phyloP scores from a whole-genome alignment of 441 rosid species.

The Gossypium aridum region DNA sequence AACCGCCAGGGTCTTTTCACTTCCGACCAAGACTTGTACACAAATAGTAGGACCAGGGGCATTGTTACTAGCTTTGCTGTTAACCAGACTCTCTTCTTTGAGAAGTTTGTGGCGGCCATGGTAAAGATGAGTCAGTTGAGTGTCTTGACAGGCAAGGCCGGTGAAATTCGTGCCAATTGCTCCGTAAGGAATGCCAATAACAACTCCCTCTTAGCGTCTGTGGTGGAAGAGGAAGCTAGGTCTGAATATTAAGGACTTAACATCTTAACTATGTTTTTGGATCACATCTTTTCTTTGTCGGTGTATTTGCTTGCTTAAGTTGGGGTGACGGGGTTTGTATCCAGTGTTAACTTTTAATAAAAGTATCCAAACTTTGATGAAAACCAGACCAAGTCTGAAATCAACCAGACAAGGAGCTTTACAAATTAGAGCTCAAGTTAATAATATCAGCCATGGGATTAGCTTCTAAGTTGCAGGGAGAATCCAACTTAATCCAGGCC shows the following conservation, averaged over 20 bases:
- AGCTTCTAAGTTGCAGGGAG: too few relatives aligned
- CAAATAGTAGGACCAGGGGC: slow-evolving; percentile 42
- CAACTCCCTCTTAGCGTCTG: slow-evolving; percentile 22
- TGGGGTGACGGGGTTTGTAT: background rate
- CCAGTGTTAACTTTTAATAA: background rate
- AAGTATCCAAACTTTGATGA: background rate
- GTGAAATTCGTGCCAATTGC: slow-evolving; percentile 71
- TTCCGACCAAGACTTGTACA: slow-evolving; percentile 79
- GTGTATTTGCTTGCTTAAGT: background rate
- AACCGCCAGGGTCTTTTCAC: slow-evolving; percentile 69
- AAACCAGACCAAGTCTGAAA: too few relatives aligned
- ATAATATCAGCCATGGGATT: too few relatives aligned
- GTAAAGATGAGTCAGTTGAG: slow-evolving; percentile 66
- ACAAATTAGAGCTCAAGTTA: background rate
- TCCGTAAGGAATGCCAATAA: slow-evolving; percentile 48
- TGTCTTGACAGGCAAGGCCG: slow-evolving; percentile 52
- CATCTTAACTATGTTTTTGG: background rate
- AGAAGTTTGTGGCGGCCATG: slow-evolving; percentile 50
- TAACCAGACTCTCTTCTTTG: slow-evolving; percentile 45
- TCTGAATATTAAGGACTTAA: slow-evolving; percentile 15
- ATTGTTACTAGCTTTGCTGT: slow-evolving; percentile 29
- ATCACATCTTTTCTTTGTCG: background rate
- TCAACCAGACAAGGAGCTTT: too few relatives aligned
- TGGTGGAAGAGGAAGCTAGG: slow-evolving; percentile 36
- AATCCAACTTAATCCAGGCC: too few relatives aligned